Evolutionary conservation across 495 filamentous ascomycete species (phyloP), one percentile per base, ranked within the genome.

Genomic region (Hypoxylon rickii): DNA sequence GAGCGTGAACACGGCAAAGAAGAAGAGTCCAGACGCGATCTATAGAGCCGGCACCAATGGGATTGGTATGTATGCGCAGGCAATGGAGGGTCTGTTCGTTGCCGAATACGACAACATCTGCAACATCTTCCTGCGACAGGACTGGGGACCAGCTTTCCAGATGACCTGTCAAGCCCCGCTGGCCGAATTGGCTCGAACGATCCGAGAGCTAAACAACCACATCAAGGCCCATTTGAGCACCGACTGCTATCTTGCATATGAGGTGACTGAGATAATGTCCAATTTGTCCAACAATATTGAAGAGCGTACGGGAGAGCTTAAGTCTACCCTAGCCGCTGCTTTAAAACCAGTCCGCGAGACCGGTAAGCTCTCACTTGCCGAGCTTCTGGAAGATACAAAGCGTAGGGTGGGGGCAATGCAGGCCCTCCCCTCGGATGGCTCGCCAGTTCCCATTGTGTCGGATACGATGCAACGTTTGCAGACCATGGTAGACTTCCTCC

Each of bases 171-270:
- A 87, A 49, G 73, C 79, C 16, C 79, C 92, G 20, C 80, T 97
- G 61, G 79, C 81, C 1, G 90, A 96, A 55, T 87, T 97, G 65
- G 83, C 88, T 19, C 85, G 90, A 62, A 97, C 95, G 0, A 72
- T 99, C 20, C 83, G 86, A 10, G 94, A 97, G 59, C 77, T 99
- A 18, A 96, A 97, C 69, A 79, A 83, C 29, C 92, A 96, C 67
- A 92, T 97, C 68, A 88, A 88, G 66, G 69, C 81, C 22, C 91
- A 96, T 65, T 76, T 97, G 33, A 85, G 83, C 62, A 97, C 92
- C 1, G 94, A 99, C 71, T 96, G 95, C 73, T 99, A 89, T 68
- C 81, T 99, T 18, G 92, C 91, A 3, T 99, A 95, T 67, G 94
- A 99, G 66, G 92, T 97, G 46, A 88, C 96, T 37, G 93, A 96